Base-by-base conservation (phyloP, 129 eudicot species). In the Rutidosis leptorrhynchoides region DNA sequence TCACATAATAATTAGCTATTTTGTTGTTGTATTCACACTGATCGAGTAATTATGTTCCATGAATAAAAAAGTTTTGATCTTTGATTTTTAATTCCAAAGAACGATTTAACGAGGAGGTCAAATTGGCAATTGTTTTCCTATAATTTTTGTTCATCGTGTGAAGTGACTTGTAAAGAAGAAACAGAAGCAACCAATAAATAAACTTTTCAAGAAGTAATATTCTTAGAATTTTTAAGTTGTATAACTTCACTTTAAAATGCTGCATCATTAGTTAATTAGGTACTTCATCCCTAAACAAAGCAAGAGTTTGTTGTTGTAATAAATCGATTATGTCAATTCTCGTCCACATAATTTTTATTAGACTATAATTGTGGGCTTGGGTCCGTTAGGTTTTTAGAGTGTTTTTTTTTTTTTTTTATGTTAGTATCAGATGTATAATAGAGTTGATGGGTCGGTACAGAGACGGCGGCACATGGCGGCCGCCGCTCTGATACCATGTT, bases 1-100 rank as follows among this genome's bases (percentile, higher is more conserved):
- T 63, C 54, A 59, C 67, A 48, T 61, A 40, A 11, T 40, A 71
- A 22, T 45, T 32, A 20, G 48, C 32, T 59, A 14, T 15, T n/a
- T 15, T 49, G 0, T 19, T 48, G 52, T 55, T 68, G 19, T 55
- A 22, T 54, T 24, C 40, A 21, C 35, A 27, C 42, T 45, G 27
- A 48, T 46, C 5, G 42, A 43, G 15, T 14, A 14, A 28, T 20
- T 46, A 30, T n/a, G 28, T 29, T 17, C 5, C 7, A 42, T 30
- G 10, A 7, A 64, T 65, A 16, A 43, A 26, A 25, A 16, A 16
- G 62, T 57, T 26, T 24, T 14, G 9, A 48, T 0, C 19, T 57
- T 54, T 24, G 7, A 57, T 21, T 58, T 58, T 58, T 26, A 2
- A 27, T 58, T n/a, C 11, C 19, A 58, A 28, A 58, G 8, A 26